Percentiles rank a stretch among this genome's conserved stretches.
phyloP scores from a whole-genome alignment of 805 yeast species.

The Yarrowia porcina region DNA sequence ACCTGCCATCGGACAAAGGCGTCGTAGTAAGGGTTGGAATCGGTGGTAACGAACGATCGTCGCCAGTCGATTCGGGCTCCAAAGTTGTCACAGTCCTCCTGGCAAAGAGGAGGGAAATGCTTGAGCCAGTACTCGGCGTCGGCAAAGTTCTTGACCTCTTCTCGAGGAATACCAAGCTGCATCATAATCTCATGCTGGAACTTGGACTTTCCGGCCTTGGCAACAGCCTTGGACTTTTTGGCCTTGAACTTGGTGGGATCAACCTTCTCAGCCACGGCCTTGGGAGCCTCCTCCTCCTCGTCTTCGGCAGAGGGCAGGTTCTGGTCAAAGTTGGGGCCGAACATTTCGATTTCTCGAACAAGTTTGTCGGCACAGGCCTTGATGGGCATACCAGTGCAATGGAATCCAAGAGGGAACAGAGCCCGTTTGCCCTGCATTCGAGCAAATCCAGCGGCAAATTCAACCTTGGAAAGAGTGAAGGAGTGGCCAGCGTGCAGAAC shows the following conservation, averaged over 20 bases:
- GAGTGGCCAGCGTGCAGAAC: conserved; percentile 96
- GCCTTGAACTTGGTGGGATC: conserved; percentile 91
- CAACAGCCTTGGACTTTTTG: conserved; percentile 88
- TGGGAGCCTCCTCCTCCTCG: conserved; percentile 32
- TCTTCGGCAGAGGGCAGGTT: conserved; percentile 46
- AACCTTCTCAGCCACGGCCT: conserved; percentile 46
- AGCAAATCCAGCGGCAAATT: conserved; percentile 88
- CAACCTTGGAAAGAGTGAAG: conserved; percentile 91
- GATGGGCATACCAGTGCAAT: conserved; percentile 99
- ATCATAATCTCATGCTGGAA: conserved; percentile 95
- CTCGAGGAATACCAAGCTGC: conserved; percentile 82
- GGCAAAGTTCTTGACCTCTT: conserved; percentile 82
- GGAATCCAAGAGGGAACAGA: conserved; percentile 94
- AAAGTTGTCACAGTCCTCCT: conserved; percentile 69
- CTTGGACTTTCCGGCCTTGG: conserved; percentile 90
- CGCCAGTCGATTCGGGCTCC: conserved; percentile 99
- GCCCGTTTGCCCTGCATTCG: conserved; percentile 92
- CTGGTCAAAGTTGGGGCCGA: conserved; percentile 70
- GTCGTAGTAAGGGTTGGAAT: conserved; percentile 91
- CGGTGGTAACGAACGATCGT: conserved; percentile 92
- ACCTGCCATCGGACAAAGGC: conserved; percentile 96
- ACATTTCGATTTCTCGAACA: conserved; percentile 84
- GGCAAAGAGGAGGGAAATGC: conserved; percentile 87
- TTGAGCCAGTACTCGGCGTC: conserved; percentile 89
- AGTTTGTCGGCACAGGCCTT: conserved; percentile 91